A percentile compares a stretch with the other conserved stretches of the same genome.
Conservation (phyloP, 805 yeast species). For the Phaffomyces antillensis region DNA sequence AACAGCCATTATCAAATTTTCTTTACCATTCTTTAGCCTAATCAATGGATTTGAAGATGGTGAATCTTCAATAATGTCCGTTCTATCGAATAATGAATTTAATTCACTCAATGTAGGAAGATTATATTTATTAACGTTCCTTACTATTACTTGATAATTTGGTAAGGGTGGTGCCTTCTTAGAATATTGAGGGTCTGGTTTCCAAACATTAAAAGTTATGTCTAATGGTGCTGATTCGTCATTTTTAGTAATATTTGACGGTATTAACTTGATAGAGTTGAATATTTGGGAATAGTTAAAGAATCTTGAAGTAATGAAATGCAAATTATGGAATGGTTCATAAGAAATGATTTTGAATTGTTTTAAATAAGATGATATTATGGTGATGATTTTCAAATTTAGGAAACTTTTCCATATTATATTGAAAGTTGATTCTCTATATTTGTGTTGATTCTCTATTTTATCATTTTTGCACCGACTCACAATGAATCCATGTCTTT, state of each 20-base stretch:
- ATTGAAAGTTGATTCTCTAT: neutral
- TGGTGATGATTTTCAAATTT: neutral
- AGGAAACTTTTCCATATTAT: neutral
- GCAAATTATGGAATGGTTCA: conserved; percentile 11
- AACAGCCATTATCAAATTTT: conserved; percentile 51
- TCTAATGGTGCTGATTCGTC: conserved; percentile 6
- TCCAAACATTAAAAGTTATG: conserved; percentile 66
- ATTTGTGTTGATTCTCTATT: neutral
- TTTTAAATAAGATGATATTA: neutral
- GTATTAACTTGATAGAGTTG: conserved; percentile 24
- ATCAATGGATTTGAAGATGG: conserved; percentile 20
- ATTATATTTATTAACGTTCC: conserved; percentile 34
- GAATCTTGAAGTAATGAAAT: conserved; percentile 16
- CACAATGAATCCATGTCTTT: conserved; percentile 73
- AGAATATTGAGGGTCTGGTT: conserved; percentile 65
- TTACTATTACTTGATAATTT: conserved; percentile 64
- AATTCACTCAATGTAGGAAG: conserved; percentile 45
- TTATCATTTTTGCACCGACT: conserved; percentile 20
- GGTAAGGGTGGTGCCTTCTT: conserved; percentile 66
- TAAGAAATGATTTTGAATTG: conserved; percentile 5
- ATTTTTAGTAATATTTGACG: conserved; percentile 8
- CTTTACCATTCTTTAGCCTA: conserved; percentile 44
- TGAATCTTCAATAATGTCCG: conserved; percentile 23
- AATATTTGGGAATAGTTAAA: conserved; percentile 25
- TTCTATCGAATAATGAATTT: conserved; percentile 24